phyloP scores from a whole-genome alignment of 495 filamentous ascomycete genomes.

The Usnea hakonensis region DNA sequence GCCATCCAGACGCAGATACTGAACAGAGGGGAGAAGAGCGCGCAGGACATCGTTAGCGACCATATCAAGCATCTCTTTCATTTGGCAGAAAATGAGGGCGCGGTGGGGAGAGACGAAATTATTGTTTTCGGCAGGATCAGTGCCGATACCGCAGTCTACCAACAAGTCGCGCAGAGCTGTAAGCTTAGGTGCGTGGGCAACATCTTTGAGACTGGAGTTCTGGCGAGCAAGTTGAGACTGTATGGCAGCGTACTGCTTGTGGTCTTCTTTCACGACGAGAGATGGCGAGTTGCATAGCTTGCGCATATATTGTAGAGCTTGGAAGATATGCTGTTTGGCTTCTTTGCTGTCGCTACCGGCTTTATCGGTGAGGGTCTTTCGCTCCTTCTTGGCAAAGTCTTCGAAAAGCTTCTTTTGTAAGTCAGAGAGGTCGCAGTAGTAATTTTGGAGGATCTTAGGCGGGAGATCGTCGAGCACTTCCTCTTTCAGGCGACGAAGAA shows the following conservation, averaged over 20 bases:
- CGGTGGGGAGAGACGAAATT: conserved; percentile 89
- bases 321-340: conserved; percentile 97
- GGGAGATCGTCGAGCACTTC: conserved; percentile 94
- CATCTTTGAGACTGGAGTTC: conserved; percentile 70
- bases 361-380: conserved; percentile 70
- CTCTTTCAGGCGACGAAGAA: conserved; percentile 93
- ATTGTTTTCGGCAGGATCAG: conserved; percentile 48
- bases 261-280: conserved; percentile 85
- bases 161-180: conserved; percentile 81
- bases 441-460: conserved; percentile 98
- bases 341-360: conserved; percentile 74
- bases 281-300: conserved; percentile 97
- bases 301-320: conserved; percentile 98
- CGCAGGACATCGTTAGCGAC: conserved; percentile 87
- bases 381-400: conserved; percentile 88
- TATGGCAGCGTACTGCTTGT: conserved; percentile 82
- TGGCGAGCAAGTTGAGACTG: conserved; percentile 63
- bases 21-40: conserved; percentile 75
- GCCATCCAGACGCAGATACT: conserved; percentile 86
- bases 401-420: conserved; percentile 92
- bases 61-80: conserved; percentile 99
- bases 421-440: conserved; percentile 97
- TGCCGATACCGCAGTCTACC: conserved; percentile 91
- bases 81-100: conserved; percentile 95
- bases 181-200: conserved; percentile 86